Base-by-base conservation (phyloP, 2,329 filamentous ascomycete genomes). In the Trichoderma sp. region DNA sequence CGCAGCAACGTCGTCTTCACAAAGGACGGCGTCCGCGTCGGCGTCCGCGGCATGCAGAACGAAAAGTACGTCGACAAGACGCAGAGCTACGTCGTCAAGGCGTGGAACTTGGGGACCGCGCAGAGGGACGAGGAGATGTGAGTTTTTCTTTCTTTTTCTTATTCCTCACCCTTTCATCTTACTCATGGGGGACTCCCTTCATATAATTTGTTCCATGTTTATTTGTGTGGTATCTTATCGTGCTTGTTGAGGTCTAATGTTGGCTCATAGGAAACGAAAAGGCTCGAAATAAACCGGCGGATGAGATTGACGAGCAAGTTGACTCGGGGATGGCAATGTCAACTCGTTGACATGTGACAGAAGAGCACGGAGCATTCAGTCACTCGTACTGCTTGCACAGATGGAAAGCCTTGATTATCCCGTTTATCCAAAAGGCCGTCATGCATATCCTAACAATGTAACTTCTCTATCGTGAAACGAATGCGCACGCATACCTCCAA, bases 51-150 rank as follows among this genome's bases (percentile, higher is more conserved):
- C 67, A 77, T 90, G 57, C 82, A 83, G 69, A 83, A 85, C 62
- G 90, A 93, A 78, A 85, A 84, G 55, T 91, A 92, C 74, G 85
- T 91, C 71, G 90, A 93, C 71, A 82, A 81, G 72, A 92, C 90
- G 19, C 90, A 93, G 79, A 86, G 82, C 69, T 86, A 83, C 77
- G 77, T 89, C 61, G 86, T 89, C 65, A 88, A 88, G 77, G 86
- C 86, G 1, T 89, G 86, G 86, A 88, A 88, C 71, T 72, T 88
- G 64, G 80, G 80, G 68, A 78, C 77, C 34, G 54, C 69, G 3
- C 65, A 69, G 41, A 67, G 68, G 9, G 69, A 69, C 26, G 67
- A 67, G 30, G 67, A 71, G 19, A 26, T 72, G 71, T 72, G 66
- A 58, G 68, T 26, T 34, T 10, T 55, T 3, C 39, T 43, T 56